Evolutionary conservation across 148 eudicot species (phyloP), one percentile per base, ranked within the genome.

Genomic region (Rhododendron kiyosumense): DNA sequence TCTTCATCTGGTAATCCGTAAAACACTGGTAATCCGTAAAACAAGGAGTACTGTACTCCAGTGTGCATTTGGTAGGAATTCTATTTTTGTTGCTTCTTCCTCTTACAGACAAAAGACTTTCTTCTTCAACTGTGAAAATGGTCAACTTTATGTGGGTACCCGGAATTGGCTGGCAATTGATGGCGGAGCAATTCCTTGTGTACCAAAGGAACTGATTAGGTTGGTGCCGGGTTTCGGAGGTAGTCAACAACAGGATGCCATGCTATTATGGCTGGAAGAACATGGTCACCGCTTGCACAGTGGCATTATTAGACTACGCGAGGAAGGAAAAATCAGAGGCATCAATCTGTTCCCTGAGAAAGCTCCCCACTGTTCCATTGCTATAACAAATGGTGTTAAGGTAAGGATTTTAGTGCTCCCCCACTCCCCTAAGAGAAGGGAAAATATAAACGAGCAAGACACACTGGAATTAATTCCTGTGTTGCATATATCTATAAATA

Each of bases 211-310:
- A 43, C 83, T 93, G 86, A 83, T 93, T 85, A 90, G 79, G 73
- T 89, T 89, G 28, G 87, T 87, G 43, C 89, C 84, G 74, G 86
- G 82, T 76, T 14, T 51, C 7, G 67, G 65, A 84, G 85, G 85
- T 84, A 83, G 83, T 86, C 86, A 86, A 46, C 90, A 87, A 82
- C 92, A 91, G 78, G 98, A 97, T 91, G 99, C 93, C 30, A 78
- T 95, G 86, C 88, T 97, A 79, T 89, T 95, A 87, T 97, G 99
- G 99, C 88, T 97, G 86, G 99, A 97, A 92, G 98, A 97, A 89
- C 99, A 95, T 85, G 92, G 79, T 4, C 93, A 90, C 18, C 98
- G 99, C 71, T 90, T 97, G 80, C 83, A 94, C 86, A 88, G 87
- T 92, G 95, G 98, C 28, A 80, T 91, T 85, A 83, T 95, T 86